These are phyloP conservation scores for Malus sylvestris DNA, from an alignment of 306 rosid species.

Conservation along the genomic window DNA sequence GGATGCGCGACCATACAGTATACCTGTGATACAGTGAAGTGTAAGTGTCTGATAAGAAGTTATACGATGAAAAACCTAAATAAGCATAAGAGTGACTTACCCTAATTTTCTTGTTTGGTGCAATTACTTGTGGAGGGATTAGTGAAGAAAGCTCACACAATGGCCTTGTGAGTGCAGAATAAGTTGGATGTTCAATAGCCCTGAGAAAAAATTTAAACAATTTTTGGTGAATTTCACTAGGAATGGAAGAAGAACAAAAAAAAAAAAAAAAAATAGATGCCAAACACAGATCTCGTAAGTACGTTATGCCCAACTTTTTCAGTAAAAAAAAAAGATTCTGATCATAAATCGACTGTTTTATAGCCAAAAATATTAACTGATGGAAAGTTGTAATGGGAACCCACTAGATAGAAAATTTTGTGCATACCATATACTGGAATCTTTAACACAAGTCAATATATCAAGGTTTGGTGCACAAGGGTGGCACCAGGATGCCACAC, in stretches of 20 bases:
- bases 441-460: slow-evolving; percentile 94
- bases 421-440: slow-evolving; percentile 84
- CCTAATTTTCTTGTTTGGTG: slow-evolving; percentile 92
- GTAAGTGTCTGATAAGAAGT: background rate
- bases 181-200: slow-evolving; percentile 96
- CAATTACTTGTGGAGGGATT: slow-evolving; percentile 80
- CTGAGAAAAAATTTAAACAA: slow-evolving; percentile 39
- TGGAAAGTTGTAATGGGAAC: background rate
- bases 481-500: slow-evolving; percentile 98
- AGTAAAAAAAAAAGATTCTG: background rate
- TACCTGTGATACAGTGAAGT: slow-evolving; percentile 42
- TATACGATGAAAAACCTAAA: background rate
- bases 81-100: slow-evolving; percentile 38
- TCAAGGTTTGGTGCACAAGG: slow-evolving; percentile 99
- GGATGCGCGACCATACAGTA: slow-evolving; percentile 93
- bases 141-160: slow-evolving; percentile 90
- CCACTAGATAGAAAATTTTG: background rate
- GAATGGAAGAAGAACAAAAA: background rate
- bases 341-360: background rate
- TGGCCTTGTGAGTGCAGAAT: slow-evolving; percentile 16
- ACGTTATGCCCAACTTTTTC: background rate
- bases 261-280: background rate
- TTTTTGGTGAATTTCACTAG: slow-evolving; percentile 5
- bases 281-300: background rate
- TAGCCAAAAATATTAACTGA: background rate